Evolutionary conservation across 169 alveolate species (phyloP).

Genomic region (Cystoisospora suis): DNA sequence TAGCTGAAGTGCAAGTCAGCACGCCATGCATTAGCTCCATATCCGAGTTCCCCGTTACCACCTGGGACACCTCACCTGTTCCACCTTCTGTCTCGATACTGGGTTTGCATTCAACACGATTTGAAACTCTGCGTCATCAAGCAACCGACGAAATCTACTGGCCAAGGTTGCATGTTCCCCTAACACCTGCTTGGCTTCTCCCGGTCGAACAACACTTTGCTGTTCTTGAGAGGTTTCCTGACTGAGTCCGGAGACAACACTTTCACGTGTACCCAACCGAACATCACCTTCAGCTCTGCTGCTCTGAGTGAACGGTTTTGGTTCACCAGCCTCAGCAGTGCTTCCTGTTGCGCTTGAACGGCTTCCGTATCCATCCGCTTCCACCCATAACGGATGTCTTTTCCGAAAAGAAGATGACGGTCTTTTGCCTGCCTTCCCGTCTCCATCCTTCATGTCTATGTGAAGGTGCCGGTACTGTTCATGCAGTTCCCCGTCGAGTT

Average conservation of each 20-base stretch:
- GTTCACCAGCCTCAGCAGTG: no score
- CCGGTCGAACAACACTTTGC: not conserved
- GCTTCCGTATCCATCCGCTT: no score
- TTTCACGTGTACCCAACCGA: no score
- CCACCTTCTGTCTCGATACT: not conserved
- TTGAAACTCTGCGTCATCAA: not conserved
- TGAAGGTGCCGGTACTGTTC: not conserved
- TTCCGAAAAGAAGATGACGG: no score
- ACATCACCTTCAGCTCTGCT: no score
- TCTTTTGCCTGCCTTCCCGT: not conserved
- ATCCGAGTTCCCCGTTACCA: not conserved
- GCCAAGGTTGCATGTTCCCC: not conserved
- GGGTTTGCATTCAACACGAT: not conserved
- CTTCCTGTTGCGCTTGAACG: no score
- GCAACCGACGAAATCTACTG: not conserved
- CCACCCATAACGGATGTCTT: no score
- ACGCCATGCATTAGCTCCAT: not conserved
- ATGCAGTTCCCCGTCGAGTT: not conserved
- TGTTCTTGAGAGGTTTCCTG: no score
- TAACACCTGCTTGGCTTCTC: not conserved
- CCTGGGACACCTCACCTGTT: not conserved
- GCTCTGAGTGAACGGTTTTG: no score
- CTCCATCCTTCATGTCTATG: not conserved
- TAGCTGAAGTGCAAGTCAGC: not conserved
- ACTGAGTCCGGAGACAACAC: no score